phyloP scores from a whole-genome alignment of 768 basidiomycete genomes.

The Cystobasidium onofrii region DNA sequence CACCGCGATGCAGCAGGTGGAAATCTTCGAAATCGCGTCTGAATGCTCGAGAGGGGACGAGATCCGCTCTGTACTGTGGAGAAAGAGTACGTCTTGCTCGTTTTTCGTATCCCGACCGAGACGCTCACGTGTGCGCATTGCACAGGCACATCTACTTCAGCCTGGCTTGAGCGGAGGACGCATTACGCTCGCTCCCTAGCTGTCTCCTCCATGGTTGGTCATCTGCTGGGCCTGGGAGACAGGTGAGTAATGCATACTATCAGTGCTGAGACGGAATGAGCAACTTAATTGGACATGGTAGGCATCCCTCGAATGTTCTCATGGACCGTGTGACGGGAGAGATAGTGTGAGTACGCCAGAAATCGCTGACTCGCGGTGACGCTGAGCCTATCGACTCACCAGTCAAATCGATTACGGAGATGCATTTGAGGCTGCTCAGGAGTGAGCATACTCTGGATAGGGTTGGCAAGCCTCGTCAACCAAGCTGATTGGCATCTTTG shows the following conservation, averaged over 20 bases:
- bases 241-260: background rate
- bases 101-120: slow-evolving; percentile 35
- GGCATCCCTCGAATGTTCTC: slow-evolving; percentile 46
- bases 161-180: slow-evolving; percentile 37
- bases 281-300: too few relatives aligned
- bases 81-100: slow-evolving; percentile 31
- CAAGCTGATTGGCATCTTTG: too few relatives aligned
- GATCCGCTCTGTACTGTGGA: slow-evolving; percentile 37
- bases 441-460: slow-evolving; percentile 44
- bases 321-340: slow-evolving; percentile 37
- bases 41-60: slow-evolving; percentile 40
- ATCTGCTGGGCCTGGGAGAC: slow-evolving; percentile 47
- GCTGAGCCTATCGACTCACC: slow-evolving; percentile 41
- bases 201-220: slow-evolving; percentile 44
- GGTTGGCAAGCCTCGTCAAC: too few relatives aligned
- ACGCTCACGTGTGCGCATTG: slow-evolving; percentile 35
- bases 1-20: slow-evolving; percentile 4
- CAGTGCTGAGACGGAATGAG: too few relatives aligned
- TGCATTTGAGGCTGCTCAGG: slow-evolving; percentile 45
- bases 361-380: slow-evolving; percentile 41
- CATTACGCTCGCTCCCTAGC: slow-evolving; percentile 38
- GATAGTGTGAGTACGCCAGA: slow-evolving; percentile 36
- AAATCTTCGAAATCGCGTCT: slow-evolving; percentile 38
- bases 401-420: slow-evolving; percentile 47
- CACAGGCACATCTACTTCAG: slow-evolving; percentile 41